Percentiles rank a stretch among this genome's conserved stretches.
Conservation (phyloP, 106 monocot genomes). For the Dioscorea zingiberensis region DNA sequence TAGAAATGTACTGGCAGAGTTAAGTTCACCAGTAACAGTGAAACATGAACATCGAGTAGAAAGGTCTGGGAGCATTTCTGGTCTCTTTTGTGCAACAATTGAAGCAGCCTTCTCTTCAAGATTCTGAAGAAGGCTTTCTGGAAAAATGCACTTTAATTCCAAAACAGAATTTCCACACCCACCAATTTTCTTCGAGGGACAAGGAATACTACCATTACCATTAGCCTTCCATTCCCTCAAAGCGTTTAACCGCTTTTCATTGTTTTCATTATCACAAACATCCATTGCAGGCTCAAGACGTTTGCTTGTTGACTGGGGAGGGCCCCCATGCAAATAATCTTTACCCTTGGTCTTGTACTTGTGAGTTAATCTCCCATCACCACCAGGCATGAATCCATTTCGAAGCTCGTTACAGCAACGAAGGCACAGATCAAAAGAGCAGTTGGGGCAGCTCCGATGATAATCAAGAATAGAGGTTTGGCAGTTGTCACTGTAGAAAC, state of each 20-base stretch:
- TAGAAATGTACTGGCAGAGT: conserved; percentile 4
- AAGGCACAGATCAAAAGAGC: conserved; percentile 43
- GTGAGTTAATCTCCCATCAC: neutral
- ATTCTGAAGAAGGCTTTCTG: conserved; percentile 10
- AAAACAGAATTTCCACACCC: conserved; percentile 27
- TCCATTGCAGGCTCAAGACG: too few species aligned
- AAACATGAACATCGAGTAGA: conserved; percentile 12
- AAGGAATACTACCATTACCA: conserved; percentile 25
- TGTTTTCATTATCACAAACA: too few species aligned
- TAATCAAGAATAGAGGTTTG: conserved; percentile 44
- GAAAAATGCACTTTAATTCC: conserved; percentile 27
- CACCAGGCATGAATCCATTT: conserved; percentile 19
- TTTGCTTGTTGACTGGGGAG: too few species aligned
- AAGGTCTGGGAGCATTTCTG: neutral
- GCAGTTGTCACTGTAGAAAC: conserved; percentile 34
- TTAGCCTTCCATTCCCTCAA: conserved; percentile 16
- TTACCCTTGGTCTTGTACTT: neutral
- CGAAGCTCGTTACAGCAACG: conserved; percentile 56
- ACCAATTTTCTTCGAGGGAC: conserved; percentile 22
- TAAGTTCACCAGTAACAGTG: neutral
- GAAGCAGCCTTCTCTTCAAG: conserved; percentile 20
- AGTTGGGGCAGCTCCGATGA: conserved; percentile 40
- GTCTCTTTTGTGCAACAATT: neutral
- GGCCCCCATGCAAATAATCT: too few species aligned
- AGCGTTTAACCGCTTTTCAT: neutral